Conservation (phyloP, 1,284 basidiomycete genomes). For the Flammula alnicola region DNA sequence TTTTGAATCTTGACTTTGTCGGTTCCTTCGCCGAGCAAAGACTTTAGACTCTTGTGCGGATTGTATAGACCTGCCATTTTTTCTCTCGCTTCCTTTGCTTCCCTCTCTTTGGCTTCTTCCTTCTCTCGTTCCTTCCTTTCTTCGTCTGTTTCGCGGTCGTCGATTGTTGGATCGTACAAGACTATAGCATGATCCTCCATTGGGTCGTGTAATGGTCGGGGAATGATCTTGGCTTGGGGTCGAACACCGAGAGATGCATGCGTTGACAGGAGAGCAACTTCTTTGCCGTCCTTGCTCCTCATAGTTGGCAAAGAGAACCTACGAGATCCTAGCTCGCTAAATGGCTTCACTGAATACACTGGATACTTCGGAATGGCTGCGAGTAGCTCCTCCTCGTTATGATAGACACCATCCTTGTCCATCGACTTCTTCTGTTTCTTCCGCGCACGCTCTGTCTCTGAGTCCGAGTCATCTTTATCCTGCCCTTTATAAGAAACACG, state of each 20-base stretch:
- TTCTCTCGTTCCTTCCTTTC: conserved; percentile 73
- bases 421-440: conserved; percentile 61
- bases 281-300: conserved; percentile 77
- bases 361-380: conserved; percentile 79
- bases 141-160: conserved; percentile 88
- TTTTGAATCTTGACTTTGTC: conserved; percentile 73
- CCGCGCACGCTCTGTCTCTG: conserved; percentile 50
- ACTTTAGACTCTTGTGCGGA: conserved; percentile 91
- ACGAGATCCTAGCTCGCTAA: conserved; percentile 58
- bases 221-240: conserved; percentile 82
- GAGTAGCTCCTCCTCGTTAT: conserved; percentile 59
- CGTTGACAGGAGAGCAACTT: conserved; percentile 67
- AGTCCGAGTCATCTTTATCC: conserved; percentile 57
- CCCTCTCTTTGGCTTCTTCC: conserved; percentile 69
- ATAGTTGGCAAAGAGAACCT: conserved; percentile 91
- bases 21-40: conserved; percentile 79
- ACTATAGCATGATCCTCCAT: conserved; percentile 99
- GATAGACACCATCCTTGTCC: conserved; percentile 56
- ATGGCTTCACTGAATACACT: conserved; percentile 84
- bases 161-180: conserved; percentile 95
- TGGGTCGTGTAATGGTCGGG: conserved; percentile 93
- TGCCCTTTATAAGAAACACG: conserved; percentile 81
- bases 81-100: conserved; percentile 66
- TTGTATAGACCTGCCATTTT: conserved; percentile 77
- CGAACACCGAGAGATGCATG: conserved; percentile 87